Evolutionary conservation across 2,329 filamentous ascomycete genomes (phyloP), one percentile per base, ranked within the genome.

Genomic region (Aureobasidium musti): DNA sequence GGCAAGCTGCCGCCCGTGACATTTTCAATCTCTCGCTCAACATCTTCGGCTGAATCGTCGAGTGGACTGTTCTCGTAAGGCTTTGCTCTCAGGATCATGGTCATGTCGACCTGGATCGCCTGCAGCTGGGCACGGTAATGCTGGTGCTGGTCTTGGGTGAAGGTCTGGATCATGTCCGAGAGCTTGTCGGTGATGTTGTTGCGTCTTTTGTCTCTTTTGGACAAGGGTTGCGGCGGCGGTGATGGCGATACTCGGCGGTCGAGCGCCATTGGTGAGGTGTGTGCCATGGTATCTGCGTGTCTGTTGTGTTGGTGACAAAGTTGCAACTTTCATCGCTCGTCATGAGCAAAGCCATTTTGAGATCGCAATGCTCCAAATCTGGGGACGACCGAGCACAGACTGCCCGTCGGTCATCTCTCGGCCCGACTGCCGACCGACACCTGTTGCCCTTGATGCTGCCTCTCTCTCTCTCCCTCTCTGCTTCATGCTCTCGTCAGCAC

Each of bases 31-130:
- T 89, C 79, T 71, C 87, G 86, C 61, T 84, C 82, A 69, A 92
- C 87, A 66, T 90, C 86, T 69, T 92, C 89, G 54, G 83, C 80
- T 26, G 79, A 79, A 70, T 89, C 86, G 17, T 85, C 85, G 65
- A 97, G 83, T 57, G 91, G 87, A 68, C 87, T 85, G 68, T 87
- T 83, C 39, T 71, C 68, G 76, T 96, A 96, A 0, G 91, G 90
- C 73, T 97, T 90, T 63, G 95, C 91, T 71, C 91, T 88, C 77
- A 92, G 88, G 71, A 97, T 91, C 53, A 96, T 84, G 67, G 86
- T 91, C 79, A 93, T 92, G 77, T 97, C 93, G 70, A 91, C 88
- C 79, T 97, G 93, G n/a, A 97, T 87, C 71, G 91, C 91, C 73
- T 95, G 89, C 2, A 97, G 85, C 78, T 97, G 92, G 71, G 95